Conservation (phyloP, 768 basidiomycete genomes). For the Tricholoma hemisulphureum region DNA sequence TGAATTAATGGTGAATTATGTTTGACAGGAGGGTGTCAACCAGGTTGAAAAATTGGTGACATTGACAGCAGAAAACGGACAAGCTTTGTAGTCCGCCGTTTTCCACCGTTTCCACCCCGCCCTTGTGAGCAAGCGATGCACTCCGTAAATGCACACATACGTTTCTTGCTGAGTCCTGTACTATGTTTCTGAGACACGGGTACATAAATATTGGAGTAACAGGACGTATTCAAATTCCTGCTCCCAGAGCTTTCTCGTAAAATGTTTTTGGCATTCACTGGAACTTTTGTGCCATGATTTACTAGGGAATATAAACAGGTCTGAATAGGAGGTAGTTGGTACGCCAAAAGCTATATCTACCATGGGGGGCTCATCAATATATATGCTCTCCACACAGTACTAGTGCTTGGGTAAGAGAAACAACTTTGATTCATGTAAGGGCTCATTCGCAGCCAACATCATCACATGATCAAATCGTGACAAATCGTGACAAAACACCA, state of each 20-base stretch:
- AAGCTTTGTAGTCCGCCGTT: background rate
- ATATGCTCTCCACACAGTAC: no score
- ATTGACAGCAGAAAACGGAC: slow-evolving; percentile 4
- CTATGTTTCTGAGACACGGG: background rate
- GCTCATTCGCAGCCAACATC: no score
- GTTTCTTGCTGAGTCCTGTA: background rate
- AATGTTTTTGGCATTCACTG: no score
- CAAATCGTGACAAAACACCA: no score
- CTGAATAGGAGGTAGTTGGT: no score
- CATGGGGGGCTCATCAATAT: no score
- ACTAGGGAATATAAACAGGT: no score
- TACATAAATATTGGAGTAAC: background rate
- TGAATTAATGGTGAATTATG: background rate
- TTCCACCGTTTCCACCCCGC: background rate
- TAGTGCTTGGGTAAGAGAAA: no score
- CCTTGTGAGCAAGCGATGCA: background rate
- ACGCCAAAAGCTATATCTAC: no score
- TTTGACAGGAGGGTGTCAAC: slow-evolving; percentile 10
- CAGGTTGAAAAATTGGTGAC: slow-evolving; percentile 11
- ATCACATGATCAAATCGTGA: no score
- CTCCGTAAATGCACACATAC: background rate
- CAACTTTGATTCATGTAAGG: no score
- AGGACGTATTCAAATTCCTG: background rate
- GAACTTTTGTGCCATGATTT: no score
- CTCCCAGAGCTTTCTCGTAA: background rate